Evolutionary conservation across 2,329 filamentous ascomycete genomes (phyloP), one percentile per base, ranked within the genome.

Genomic region (Cladophialophora immunda): DNA sequence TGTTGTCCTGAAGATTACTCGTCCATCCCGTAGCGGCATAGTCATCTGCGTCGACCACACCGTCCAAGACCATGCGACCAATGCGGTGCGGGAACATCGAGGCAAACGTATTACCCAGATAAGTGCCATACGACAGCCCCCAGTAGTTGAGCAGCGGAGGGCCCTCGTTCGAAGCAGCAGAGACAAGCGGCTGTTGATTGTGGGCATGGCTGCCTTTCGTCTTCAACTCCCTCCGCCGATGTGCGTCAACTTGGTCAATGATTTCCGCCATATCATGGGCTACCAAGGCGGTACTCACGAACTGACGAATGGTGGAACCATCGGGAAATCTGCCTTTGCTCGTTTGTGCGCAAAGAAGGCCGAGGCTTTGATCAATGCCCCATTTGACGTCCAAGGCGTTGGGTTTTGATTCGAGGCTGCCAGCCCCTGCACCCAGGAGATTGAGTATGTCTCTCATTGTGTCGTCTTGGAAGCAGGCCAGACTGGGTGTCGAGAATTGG

Each of bases 51-150:
- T 82, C 77, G 0, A 79, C 70, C 9, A 81, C 77, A 15, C 79
- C 79, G 59, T 83, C 82, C 29, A 83, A 70, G 13, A 83, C 74
- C 69, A 82, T 76, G 29, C 79, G 74, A 22, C 75, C 73, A 27
- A 82, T 76, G 1, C 80, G 77, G 29, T 73, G 66, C 25, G 81
- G 81, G 63, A 77, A 82, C 74, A 83, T 76, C 3, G 78, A 77
- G 8, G 81, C 81, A 66, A 83, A 83, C 0, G 78, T 81, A n/a
- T 78, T 79, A 1, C 81, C 81, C 3, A 83, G 73, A 6, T 80
- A 74, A 0, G 80, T 82, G 4, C 81, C 81, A 65, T 86, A 86
- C 5, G 82, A 84, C 60, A 85, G 80, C 0, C 84, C 83, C 76
- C 82, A 81, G 69, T 84, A 86, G 70, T 82, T 81, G 32, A 85